Evolutionary conservation across 768 basidiomycete species (phyloP).

Genomic region (Mycena pura): DNA sequence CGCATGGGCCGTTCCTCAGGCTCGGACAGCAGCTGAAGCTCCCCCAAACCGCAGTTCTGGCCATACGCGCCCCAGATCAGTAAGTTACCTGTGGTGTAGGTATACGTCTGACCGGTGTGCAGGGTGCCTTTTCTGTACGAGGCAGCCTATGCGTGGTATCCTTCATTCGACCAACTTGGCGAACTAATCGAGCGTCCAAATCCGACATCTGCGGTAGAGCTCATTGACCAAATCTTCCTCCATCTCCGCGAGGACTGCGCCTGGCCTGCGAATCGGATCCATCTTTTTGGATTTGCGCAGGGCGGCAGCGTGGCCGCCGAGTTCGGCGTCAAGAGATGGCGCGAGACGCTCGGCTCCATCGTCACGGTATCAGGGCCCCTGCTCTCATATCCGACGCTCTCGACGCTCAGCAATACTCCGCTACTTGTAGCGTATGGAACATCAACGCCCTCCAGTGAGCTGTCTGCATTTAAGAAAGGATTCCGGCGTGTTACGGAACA

Average conservation of each 20-base stretch:
- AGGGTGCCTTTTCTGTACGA: slow-evolving; percentile 84
- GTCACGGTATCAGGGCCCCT: slow-evolving; percentile 76
- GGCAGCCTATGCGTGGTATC: slow-evolving; percentile 86
- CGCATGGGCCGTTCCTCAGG: slow-evolving; percentile 74
- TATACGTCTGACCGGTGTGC: slow-evolving; percentile 13
- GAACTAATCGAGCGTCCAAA: slow-evolving; percentile 74
- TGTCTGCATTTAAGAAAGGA: slow-evolving; percentile 66
- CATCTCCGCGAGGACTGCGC: slow-evolving; percentile 64
- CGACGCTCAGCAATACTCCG: slow-evolving; percentile 61
- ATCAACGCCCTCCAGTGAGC: slow-evolving; percentile 46
- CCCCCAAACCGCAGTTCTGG: slow-evolving; percentile 90
- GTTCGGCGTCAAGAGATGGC: slow-evolving; percentile 65
- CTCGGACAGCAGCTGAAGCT: slow-evolving; percentile 77
- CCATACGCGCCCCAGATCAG: slow-evolving; percentile 81
- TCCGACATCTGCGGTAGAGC: slow-evolving; percentile 69
- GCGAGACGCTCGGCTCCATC: slow-evolving; percentile 64
- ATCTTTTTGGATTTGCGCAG: slow-evolving; percentile 89
- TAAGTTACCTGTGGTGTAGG: slow-evolving; percentile 33
- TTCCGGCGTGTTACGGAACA: slow-evolving; percentile 59
- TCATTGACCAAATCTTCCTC: slow-evolving; percentile 57
- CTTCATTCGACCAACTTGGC: slow-evolving; percentile 81
- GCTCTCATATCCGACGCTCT: slow-evolving; percentile 76
- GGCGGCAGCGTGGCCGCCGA: slow-evolving; percentile 84
- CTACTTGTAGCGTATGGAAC: slow-evolving; percentile 65
- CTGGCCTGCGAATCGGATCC: slow-evolving; percentile 76